Percentiles rank a stretch among this genome's conserved stretches.
Evolutionary conservation across 2,329 filamentous ascomycete genomes (phyloP).

Genomic region (Arachnopeziza araneosa): DNA sequence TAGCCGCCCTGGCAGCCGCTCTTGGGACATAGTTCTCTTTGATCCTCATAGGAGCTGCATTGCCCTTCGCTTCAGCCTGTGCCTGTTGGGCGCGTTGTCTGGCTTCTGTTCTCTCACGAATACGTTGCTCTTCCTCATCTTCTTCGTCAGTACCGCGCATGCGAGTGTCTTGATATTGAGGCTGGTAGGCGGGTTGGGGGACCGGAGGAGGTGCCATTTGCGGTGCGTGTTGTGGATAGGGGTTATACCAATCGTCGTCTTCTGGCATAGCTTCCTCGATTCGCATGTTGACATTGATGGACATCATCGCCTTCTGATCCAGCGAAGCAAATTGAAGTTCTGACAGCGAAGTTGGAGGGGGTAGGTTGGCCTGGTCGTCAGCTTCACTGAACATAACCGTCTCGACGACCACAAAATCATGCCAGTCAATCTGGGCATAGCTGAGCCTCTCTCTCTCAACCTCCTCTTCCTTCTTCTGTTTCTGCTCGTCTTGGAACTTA

Average conservation of each 20-base stretch:
- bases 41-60: conserved; percentile 74
- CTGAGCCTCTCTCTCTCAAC: conserved; percentile 71
- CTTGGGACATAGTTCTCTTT: conserved; percentile 88
- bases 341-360: conserved; percentile 80
- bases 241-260: conserved; percentile 57
- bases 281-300: conserved; percentile 69
- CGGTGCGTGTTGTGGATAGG: conserved; percentile 36
- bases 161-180: conserved; percentile 27
- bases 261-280: conserved; percentile 95
- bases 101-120: conserved; percentile 57
- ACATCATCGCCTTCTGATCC: conserved; percentile 90
- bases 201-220: conserved; percentile 39
- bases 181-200: conserved; percentile 30
- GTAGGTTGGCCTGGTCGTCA: conserved; percentile 81
- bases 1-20: conserved; percentile 66
- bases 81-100: conserved; percentile 65
- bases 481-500: conserved; percentile 78
- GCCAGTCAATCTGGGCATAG: conserved; percentile 91
- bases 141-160: conserved; percentile 38
- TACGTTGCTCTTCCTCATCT: conserved; percentile 58
- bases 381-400: conserved; percentile 87
- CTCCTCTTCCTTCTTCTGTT: conserved; percentile 82
- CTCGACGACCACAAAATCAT: conserved; percentile 93
- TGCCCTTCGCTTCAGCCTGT: conserved; percentile 69
- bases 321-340: conserved; percentile 92